Conservation (phyloP, 2,329 filamentous ascomycete genomes). For the Diplodia intermedia region DNA sequence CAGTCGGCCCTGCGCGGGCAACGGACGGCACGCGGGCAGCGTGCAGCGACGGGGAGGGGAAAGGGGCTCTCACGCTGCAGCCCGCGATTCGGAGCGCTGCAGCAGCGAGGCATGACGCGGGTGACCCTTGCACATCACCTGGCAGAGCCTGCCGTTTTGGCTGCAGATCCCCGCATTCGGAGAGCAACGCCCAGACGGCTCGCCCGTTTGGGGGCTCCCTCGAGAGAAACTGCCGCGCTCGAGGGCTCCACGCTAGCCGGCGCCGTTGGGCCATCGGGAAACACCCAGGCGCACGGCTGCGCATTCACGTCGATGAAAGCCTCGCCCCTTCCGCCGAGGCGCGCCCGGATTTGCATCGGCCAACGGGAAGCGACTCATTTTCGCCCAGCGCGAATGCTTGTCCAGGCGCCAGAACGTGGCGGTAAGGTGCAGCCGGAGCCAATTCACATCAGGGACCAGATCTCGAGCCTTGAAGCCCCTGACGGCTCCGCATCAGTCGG, state of each 20-base stretch:
- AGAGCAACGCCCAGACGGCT: background rate
- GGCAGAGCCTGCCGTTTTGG: slow-evolving; percentile 15
- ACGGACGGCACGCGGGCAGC: slow-evolving; percentile 5
- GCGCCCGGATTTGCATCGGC: slow-evolving; percentile 24
- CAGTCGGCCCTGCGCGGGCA: background rate
- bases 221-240: slow-evolving; percentile 14
- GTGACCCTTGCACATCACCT: slow-evolving; percentile 16
- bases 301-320: background rate
- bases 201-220: slow-evolving; percentile 11
- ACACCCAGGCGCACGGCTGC: background rate
- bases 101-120: too few relatives aligned
- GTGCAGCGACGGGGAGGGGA: slow-evolving; percentile 3
- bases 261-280: slow-evolving; percentile 16
- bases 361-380: slow-evolving; percentile 19
- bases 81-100: slow-evolving; percentile 7
- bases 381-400: slow-evolving; percentile 16
- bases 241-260: slow-evolving; percentile 13
- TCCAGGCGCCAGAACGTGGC: slow-evolving; percentile 9
- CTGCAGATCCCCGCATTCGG: slow-evolving; percentile 26
- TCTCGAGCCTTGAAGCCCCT: slow-evolving; percentile 27
- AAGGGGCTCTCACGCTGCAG: slow-evolving; percentile 16
- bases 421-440: slow-evolving; percentile 26
- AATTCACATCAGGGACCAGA: slow-evolving; percentile 20
- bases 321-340: slow-evolving; percentile 5
- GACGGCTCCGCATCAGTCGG: slow-evolving; percentile 18